Evolutionary conservation across 2,329 filamentous ascomycete species (phyloP).

Genomic region (Helotiales sp.): DNA sequence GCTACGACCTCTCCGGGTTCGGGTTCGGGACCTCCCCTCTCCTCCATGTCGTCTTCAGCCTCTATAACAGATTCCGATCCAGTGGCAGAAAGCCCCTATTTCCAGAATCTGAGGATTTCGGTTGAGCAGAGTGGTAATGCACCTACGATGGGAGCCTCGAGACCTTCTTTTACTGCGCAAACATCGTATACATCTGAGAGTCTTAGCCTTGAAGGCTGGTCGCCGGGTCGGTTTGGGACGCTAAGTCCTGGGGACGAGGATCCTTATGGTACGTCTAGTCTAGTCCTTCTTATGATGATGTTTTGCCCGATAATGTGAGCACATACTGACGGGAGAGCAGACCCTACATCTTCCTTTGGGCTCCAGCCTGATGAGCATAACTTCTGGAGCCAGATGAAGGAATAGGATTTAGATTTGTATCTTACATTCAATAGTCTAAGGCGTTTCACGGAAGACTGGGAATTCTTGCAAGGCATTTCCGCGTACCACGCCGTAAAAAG

Average conservation of each 20-base stretch:
- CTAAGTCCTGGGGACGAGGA: constrained; percentile 11
- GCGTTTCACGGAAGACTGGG: constrained; percentile 5
- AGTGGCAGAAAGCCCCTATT: constrained; percentile 15
- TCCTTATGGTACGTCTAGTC: constrained; percentile 10
- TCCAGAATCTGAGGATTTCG: constrained; percentile 15
- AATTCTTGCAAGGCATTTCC: no score
- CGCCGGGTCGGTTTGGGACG: constrained; percentile 13
- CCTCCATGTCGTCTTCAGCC: constrained; percentile 19
- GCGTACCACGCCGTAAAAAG: no score
- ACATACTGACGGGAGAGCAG: constrained; percentile 8
- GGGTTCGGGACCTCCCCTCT: constrained; percentile 6
- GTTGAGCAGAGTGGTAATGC: constrained; percentile 5
- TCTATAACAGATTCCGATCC: constrained; percentile 18
- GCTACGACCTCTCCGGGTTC: constrained; percentile 6
- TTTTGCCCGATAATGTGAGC: constrained; percentile 4
- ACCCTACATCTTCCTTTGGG: constrained; percentile 8
- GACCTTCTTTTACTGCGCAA: constrained; percentile 8
- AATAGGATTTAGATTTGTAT: constrained; percentile 10
- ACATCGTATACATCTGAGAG: constrained; percentile 10
- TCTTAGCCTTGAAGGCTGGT: constrained; percentile 16
- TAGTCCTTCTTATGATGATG: constrained; percentile 3
- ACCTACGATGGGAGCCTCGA: neutral
- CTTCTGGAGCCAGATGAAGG: constrained; percentile 10
- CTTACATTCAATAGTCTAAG: constrained; percentile 2
- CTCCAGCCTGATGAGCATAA: constrained; percentile 12